These are phyloP conservation scores for Corymbia calophylla DNA, from an alignment of 441 rosid species.

Conservation along the genomic window DNA sequence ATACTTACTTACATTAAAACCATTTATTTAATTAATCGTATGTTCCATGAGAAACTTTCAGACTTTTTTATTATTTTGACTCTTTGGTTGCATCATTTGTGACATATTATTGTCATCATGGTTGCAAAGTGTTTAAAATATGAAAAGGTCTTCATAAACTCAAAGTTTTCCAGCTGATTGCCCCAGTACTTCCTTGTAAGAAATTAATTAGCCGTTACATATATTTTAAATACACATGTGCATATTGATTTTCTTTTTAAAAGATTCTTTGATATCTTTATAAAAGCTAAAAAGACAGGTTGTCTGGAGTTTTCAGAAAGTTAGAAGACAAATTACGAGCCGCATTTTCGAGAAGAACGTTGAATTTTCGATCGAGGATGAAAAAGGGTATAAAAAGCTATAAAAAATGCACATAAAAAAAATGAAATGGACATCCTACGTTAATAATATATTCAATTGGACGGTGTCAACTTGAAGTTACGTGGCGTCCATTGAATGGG, in stretches of 20 bases:
- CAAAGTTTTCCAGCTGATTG: background rate
- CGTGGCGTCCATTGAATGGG: background rate
- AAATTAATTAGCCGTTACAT: background rate
- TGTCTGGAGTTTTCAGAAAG: background rate
- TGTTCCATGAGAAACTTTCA: background rate
- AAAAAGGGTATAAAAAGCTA: background rate
- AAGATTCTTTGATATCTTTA: background rate
- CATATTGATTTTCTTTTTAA: background rate
- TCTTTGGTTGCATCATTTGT: background rate
- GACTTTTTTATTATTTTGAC: background rate
- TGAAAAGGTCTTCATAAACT: background rate
- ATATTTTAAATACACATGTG: background rate
- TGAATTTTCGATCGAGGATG: background rate
- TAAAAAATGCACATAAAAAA: background rate
- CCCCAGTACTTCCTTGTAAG: background rate
- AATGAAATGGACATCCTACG: background rate
- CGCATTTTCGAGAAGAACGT: background rate
- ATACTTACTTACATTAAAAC: background rate
- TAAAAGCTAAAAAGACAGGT: background rate
- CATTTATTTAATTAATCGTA: background rate
- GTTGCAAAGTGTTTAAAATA: background rate
- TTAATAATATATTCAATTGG: background rate
- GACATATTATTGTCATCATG: background rate
- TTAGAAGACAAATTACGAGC: background rate
- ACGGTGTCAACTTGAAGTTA: background rate